Base-by-base conservation (phyloP, 2,329 filamentous ascomycete species). In the Fusarium nodosum region DNA sequence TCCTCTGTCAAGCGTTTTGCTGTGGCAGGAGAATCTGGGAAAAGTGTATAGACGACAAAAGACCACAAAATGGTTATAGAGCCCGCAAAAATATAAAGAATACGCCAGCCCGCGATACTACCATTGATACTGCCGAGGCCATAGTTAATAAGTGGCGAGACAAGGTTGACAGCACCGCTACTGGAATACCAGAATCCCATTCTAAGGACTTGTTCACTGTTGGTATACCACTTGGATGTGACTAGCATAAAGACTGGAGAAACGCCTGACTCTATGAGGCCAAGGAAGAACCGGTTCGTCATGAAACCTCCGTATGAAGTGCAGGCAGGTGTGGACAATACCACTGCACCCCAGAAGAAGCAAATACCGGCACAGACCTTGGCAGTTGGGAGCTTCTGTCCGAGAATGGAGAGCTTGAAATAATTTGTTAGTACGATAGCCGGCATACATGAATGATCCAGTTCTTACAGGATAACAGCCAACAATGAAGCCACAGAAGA, bases 181-280 rank as follows among this genome's bases (percentile, higher is more conserved):
- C 48, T 39, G 4, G 36, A 52, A 4, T 52, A 52, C 34, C 18
- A 52, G 12, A 38, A 52, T n/a, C 53, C 33, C 13, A 38, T 36
- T 22, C 31, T 22, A 8, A 38, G 28, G 1, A 36, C n/a, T 11
- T 56, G 33, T 18, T 56, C 53, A 3, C 12, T 13, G 16, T 56
- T 46, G 12, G 42, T 56, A 9, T 47, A 56, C 53, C 53, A 56
- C 12, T 36, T 34, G 7, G 26, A 39, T 7, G 20, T 39, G 11
- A 56, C 31, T 9, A 56, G n/a, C 42, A 47, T 56, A 9, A 36
- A 55, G 1, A 56, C 24, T 12, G 24, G 34, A 6, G 53, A 56
- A n/a, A 47, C 15, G 2, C 24, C 42, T 5, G 41, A 46, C 26
- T 46, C 53, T 1, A 47, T 28, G 4, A 47, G 24, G 8, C 31